Conservation (phyloP, 768 basidiomycete genomes). For the Russula foetens region DNA sequence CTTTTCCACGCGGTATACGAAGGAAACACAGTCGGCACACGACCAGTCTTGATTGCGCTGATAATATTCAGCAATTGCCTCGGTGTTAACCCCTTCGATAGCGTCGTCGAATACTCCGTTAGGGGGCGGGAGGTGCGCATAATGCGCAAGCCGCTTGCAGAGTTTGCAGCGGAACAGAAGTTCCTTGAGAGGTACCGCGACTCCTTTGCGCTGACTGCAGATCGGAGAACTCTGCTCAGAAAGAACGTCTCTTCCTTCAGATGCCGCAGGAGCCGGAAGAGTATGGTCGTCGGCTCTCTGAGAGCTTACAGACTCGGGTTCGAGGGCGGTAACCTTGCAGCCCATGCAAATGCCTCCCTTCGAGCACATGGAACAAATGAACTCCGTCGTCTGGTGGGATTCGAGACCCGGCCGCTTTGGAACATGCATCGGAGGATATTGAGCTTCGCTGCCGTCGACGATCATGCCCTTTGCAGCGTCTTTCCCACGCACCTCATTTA, state of each 20-base stretch:
- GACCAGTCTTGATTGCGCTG: slow-evolving; percentile 49
- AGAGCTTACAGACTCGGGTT: slow-evolving; percentile 32
- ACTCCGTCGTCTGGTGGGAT: slow-evolving; percentile 59
- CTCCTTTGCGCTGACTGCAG: neutral
- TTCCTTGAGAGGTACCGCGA: slow-evolving; percentile 24
- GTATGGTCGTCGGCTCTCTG: neutral
- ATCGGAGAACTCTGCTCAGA: neutral
- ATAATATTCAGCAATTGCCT: slow-evolving; percentile 53
- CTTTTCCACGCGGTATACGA: slow-evolving; percentile 61
- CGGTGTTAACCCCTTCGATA: slow-evolving; percentile 21
- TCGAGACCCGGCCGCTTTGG: slow-evolving; percentile 14
- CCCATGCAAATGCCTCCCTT: slow-evolving; percentile 75
- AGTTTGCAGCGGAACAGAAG: slow-evolving; percentile 76
- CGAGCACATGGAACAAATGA: slow-evolving; percentile 65
- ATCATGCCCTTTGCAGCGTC: neutral
- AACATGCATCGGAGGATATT: neutral
- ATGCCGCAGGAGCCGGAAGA: neutral
- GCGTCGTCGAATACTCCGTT: slow-evolving; percentile 29
- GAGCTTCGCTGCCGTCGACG: neutral
- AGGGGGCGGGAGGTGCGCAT: slow-evolving; percentile 57
- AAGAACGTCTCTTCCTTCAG: neutral
- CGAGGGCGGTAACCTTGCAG: slow-evolving; percentile 51
- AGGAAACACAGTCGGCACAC: slow-evolving; percentile 75
- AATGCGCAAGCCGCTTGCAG: slow-evolving; percentile 81
- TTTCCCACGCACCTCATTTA: slow-evolving; percentile 26